Evolutionary conservation across 805 yeast genomes (phyloP).

Genomic region (Debaryomyces prosopidis): DNA sequence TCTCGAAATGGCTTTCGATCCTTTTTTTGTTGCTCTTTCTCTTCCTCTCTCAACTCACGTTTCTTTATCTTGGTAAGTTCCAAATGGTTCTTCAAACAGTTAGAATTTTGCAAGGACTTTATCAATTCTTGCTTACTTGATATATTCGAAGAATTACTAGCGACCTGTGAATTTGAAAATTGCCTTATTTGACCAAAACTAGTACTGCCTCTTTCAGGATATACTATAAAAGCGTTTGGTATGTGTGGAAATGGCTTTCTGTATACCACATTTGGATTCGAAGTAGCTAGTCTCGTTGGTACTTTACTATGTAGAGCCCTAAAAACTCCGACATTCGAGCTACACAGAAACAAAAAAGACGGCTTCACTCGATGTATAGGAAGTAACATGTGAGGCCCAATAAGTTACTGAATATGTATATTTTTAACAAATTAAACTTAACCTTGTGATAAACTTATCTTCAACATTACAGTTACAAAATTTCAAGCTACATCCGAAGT

Average conservation of each 20-base stretch:
- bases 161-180: background rate
- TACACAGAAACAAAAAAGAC: background rate
- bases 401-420: background rate
- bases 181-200: background rate
- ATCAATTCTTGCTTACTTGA: background rate
- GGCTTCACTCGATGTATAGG: slow-evolving; percentile 1
- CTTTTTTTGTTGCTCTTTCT: slow-evolving; percentile 32
- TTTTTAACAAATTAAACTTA: background rate
- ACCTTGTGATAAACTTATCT: too few relatives aligned
- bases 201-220: background rate
- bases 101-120: slow-evolving; percentile 3
- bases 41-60: slow-evolving; percentile 28
- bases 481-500: background rate
- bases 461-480: too few relatives aligned
- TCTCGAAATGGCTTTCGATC: slow-evolving; percentile 29
- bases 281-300: too few relatives aligned
- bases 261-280: too few relatives aligned
- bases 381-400: slow-evolving; percentile 1
- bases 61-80: slow-evolving; percentile 25
- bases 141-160: background rate
- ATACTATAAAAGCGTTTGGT: too few relatives aligned
- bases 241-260: too few relatives aligned
- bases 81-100: slow-evolving; percentile 28
- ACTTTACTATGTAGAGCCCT: background rate
- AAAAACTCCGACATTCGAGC: background rate